Conservation (phyloP, 2,329 filamentous ascomycete species). For the Septoria linicola region DNA sequence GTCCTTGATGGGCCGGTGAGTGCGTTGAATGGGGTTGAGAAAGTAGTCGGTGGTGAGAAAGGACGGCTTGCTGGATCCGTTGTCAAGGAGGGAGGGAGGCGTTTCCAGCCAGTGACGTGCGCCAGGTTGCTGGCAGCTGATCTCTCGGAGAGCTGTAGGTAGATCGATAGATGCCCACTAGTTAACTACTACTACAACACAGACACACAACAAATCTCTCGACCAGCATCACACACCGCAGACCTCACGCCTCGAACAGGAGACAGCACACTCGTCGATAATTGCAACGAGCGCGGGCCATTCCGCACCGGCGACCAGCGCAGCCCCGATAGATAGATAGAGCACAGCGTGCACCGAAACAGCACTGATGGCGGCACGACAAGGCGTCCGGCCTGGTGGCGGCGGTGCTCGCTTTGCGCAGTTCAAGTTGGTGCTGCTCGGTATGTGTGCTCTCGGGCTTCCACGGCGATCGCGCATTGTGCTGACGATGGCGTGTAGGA, state of each 20-base stretch:
- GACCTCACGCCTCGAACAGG: not conserved
- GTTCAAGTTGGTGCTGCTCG: conserved; percentile 96
- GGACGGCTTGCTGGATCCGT: too few relatives aligned
- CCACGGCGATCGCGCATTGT: conserved; percentile 19
- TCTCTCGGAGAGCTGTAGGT: too few relatives aligned
- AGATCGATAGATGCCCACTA: too few relatives aligned
- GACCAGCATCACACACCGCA: not conserved
- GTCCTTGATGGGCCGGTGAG: too few relatives aligned
- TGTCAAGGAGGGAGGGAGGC: too few relatives aligned
- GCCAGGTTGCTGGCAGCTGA: too few relatives aligned
- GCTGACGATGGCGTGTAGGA: conserved; percentile 57
- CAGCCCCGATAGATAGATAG: not conserved
- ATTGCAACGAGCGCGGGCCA: too few relatives aligned
- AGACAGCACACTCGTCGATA: too few relatives aligned
- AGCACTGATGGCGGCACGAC: conserved; percentile 75
- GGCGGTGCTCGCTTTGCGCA: conserved; percentile 82
- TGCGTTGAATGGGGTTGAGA: too few relatives aligned
- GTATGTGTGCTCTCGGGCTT: conserved; percentile 54
- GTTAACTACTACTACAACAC: too few relatives aligned
- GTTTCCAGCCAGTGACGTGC: too few relatives aligned
- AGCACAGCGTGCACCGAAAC: conserved; percentile 1
- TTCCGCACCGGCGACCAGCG: conserved; percentile 1
- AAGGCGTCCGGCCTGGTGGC: conserved; percentile 61
- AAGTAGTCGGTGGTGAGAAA: too few relatives aligned
- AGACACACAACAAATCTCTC: not conserved